Conservation (phyloP, 306 rosid species). For the Cicer chorassanicum region DNA sequence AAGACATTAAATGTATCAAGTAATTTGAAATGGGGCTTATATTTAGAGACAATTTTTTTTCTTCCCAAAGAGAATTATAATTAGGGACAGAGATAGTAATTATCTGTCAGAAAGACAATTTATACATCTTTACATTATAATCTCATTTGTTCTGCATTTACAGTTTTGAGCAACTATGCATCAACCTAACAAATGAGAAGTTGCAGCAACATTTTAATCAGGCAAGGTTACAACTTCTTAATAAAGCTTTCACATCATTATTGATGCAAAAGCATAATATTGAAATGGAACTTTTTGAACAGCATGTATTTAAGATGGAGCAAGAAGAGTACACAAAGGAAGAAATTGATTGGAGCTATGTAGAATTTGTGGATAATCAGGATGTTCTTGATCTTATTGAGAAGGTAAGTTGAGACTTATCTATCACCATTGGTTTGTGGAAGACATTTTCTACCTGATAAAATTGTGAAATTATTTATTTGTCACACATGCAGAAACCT, state of each 20-base stretch:
- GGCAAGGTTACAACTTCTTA: constrained; percentile 55
- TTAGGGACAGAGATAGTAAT: too few relatives aligned
- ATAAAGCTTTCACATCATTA: constrained; percentile 19
- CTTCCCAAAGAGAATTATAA: too few relatives aligned
- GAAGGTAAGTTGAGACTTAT: constrained; percentile 57
- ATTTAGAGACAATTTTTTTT: too few relatives aligned
- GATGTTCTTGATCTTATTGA: constrained; percentile 92
- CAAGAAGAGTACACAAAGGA: constrained; percentile 94
- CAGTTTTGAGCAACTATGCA: constrained; percentile 91
- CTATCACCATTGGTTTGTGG: constrained; percentile 22
- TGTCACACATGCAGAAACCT: constrained; percentile 71
- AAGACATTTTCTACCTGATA: constrained; percentile 29
- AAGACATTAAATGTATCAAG: too few relatives aligned
- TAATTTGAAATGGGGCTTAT: too few relatives aligned
- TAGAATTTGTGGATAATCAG: constrained; percentile 86
- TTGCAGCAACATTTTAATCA: constrained; percentile 91
- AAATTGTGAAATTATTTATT: constrained; percentile 31
- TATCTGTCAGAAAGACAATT: constrained; percentile 3
- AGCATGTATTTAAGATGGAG: constrained; percentile 97
- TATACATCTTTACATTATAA: constrained; percentile 23
- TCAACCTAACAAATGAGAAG: constrained; percentile 91
- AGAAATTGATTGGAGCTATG: constrained; percentile 88
- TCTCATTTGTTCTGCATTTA: constrained; percentile 37
- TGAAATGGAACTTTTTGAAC: constrained; percentile 47
- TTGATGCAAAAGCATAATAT: constrained; percentile 25